A percentile compares a stretch with the other conserved stretches of the same genome.
phyloP scores from a whole-genome alignment of 495 filamentous ascomycete genomes.

The Astrocystis sublimbata region DNA sequence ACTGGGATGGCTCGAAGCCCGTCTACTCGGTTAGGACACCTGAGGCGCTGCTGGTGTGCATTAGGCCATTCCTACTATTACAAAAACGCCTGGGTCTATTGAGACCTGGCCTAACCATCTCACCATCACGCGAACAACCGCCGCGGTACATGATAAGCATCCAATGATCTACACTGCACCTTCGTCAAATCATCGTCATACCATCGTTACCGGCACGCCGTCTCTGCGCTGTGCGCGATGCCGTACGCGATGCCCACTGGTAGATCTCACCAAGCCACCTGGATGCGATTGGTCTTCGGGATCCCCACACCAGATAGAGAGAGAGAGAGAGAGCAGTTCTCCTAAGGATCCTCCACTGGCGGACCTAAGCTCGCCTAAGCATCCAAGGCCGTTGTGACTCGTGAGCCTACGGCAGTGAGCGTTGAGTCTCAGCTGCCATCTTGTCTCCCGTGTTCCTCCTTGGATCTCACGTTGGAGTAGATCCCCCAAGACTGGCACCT shows the following conservation, averaged over 20 bases:
- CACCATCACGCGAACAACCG: neutral
- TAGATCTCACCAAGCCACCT: neutral
- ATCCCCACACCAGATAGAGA: neutral
- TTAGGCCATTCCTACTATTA: conserved; percentile 17
- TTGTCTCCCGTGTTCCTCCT: conserved; percentile 12
- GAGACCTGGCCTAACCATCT: conserved; percentile 13
- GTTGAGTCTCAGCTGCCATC: conserved; percentile 17
- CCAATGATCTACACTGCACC: conserved; percentile 7
- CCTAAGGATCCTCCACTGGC: neutral
- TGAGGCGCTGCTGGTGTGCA: conserved; percentile 16
- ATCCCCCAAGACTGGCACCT: conserved; percentile 2
- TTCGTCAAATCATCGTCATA: conserved; percentile 6
- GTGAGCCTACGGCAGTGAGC: no score
- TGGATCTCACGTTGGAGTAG: conserved; percentile 14
- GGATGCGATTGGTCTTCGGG: neutral
- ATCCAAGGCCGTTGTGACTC: no score
- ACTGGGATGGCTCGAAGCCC: neutral
- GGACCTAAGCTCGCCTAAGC: conserved; percentile 2
- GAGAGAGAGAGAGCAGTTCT: no score
- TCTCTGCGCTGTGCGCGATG: conserved; percentile 5
- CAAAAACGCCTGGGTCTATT: neutral
- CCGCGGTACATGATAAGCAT: neutral
- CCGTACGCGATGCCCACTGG: conserved; percentile 1
- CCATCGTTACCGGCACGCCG: conserved; percentile 9
- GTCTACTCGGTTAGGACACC: neutral